phyloP scores from a whole-genome alignment of 805 yeast species.

The Dipodascus geniculatus region DNA sequence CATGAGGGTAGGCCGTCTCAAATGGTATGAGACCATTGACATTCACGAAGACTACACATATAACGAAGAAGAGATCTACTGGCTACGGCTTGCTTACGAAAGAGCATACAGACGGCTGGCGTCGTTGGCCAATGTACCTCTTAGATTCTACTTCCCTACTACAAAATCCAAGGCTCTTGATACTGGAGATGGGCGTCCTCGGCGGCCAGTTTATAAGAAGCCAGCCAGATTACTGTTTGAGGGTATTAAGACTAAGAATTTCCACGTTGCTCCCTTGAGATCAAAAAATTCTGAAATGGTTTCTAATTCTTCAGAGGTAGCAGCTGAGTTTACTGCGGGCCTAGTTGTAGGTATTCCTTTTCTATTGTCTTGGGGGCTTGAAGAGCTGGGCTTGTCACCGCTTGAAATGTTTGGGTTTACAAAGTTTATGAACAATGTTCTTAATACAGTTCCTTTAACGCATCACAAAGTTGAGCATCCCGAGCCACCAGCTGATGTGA shows the following conservation, averaged over 20 bases:
- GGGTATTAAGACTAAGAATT: background rate
- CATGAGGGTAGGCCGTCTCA: background rate
- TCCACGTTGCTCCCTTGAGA: background rate
- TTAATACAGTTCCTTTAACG: background rate
- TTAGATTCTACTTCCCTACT: background rate
- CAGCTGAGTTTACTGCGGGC: background rate
- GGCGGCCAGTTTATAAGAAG: slow-evolving; percentile 3
- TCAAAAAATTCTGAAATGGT: background rate
- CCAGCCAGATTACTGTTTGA: slow-evolving; percentile 1
- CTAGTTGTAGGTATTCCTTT: background rate
- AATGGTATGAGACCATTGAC: slow-evolving; percentile 10
- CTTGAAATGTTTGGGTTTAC: background rate
- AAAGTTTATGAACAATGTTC: background rate
- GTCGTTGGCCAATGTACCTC: background rate
- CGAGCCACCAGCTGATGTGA: background rate
- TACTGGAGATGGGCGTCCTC: slow-evolving; percentile 6
- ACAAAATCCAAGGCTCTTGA: slow-evolving; percentile 2
- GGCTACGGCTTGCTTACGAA: background rate
- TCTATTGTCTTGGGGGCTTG: background rate
- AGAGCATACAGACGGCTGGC: background rate
- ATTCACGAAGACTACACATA: slow-evolving; percentile 8
- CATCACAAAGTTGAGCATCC: background rate
- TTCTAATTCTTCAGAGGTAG: background rate
- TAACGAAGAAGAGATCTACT: slow-evolving; percentile 1
- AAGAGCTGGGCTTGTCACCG: background rate